Evolutionary conservation across 2,329 filamentous ascomycete genomes (phyloP), one percentile per base, ranked within the genome.

Genomic region (Exophiala aquamarina): DNA sequence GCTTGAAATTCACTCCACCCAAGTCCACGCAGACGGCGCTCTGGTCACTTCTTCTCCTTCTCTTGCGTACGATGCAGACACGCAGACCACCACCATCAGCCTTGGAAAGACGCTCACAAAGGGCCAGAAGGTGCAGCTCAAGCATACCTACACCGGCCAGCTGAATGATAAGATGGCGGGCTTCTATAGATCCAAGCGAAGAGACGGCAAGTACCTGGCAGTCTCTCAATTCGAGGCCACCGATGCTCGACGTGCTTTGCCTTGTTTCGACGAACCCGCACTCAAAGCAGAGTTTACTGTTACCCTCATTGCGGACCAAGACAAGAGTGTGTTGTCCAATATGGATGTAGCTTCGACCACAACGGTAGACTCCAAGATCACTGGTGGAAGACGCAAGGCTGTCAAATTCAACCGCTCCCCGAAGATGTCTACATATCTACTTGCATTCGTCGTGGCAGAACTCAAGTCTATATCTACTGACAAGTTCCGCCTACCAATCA

Each of bases 211-310:
- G 50, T 86, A 91, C 66, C 77, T 97, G 63, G 92, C 91, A 20
- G 92, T 90, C 19, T 89, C 89, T 14, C 92, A 97, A 75, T 95
- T 97, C 87, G 92, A 97, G 74, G 86, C 92, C 31, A 96, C 92
- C 11, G 92, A 97, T 72, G 91, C 89, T 53, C 82, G 92, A 61
- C 81, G 91, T 60, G 90, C 92, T 5, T 95, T 97, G 72, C 92
- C 92, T 34, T 96, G 92, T 72, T 96, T 96, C 67, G 92, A 97
- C 64, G 93, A 97, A 74, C 92, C 92, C 20, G 86, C 89, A 19
- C 78, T 97, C 59, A 97, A 97, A 76, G 89, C 92, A 31, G 85
- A 87, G 57, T 97, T 95, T 71, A 92, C 89, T 21, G 83, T 96
- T 55, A 95, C 91, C 0, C 77, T 97, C 59, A 79, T 97, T 60